Evolutionary conservation across 2,329 filamentous ascomycete species (phyloP).

Genomic region (Aspergillus quadricinctus): DNA sequence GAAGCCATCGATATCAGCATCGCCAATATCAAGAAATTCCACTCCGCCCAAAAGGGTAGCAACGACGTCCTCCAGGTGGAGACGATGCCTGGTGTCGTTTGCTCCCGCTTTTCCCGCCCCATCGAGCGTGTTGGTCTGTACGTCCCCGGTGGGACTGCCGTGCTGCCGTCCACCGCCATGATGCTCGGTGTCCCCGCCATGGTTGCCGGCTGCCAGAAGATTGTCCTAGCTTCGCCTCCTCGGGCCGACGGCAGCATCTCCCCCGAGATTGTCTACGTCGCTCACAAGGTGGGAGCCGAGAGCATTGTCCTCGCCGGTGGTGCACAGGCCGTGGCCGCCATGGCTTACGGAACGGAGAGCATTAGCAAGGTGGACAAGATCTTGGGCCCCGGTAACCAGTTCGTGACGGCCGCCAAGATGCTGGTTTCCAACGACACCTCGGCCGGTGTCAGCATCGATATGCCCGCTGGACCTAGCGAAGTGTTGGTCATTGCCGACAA

Average conservation of each 20-base stretch:
- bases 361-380: conserved; percentile 98
- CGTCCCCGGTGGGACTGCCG: conserved; percentile 91
- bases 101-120: conserved; percentile 84
- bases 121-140: conserved; percentile 97
- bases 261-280: conserved; percentile 94
- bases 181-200: conserved; percentile 98
- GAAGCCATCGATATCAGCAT: conserved; percentile 91
- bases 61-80: conserved; percentile 78
- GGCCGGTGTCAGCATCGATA: conserved; percentile 92
- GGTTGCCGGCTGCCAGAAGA: conserved; percentile 94
- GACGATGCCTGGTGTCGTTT: conserved; percentile 96
- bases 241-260: conserved; percentile 85
- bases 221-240: conserved; percentile 88
- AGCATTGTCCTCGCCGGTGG: conserved; percentile 94
- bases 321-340: conserved; percentile 89
- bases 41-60: conserved; percentile 77
- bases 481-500: conserved; percentile 93
- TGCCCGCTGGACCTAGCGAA: conserved; percentile 95
- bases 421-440: conserved; percentile 95
- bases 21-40: conserved; percentile 92
- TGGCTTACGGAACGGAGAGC: conserved; percentile 95
- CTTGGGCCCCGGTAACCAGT: conserved; percentile 94
- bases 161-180: conserved; percentile 92
- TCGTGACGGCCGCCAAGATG: conserved; percentile 98
- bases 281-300: conserved; percentile 93